These are phyloP conservation scores for Ramaria sp. DNA, from an alignment of 768 basidiomycete genomes.

Conservation along the genomic window DNA sequence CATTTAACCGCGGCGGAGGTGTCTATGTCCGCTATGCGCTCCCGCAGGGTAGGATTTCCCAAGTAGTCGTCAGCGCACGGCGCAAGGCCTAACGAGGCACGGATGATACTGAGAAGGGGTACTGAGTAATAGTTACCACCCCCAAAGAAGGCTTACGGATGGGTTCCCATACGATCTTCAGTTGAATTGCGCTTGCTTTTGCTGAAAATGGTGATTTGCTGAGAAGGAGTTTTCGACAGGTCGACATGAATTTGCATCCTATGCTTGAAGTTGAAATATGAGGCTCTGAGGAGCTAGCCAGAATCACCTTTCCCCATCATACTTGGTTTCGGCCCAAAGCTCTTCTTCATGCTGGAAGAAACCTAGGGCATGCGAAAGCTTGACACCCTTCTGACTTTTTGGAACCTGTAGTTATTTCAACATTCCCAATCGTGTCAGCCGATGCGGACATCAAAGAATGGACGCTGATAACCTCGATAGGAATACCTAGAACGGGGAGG, in stretches of 20 bases:
- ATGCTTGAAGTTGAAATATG: constrained; percentile 12
- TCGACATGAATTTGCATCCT: constrained; percentile 80
- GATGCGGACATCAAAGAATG: not conserved
- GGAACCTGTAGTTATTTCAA: constrained; percentile 42
- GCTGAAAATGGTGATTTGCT: constrained; percentile 69
- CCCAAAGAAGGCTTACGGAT: constrained; percentile 22
- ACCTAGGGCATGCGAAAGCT: constrained; percentile 43
- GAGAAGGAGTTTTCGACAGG: constrained; percentile 23
- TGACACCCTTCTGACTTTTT: constrained; percentile 67
- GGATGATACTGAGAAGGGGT: constrained; percentile 42
- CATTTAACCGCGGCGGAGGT: constrained; percentile 12
- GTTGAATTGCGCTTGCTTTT: constrained; percentile 85
- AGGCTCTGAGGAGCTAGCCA: constrained; percentile 15
- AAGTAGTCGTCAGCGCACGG: constrained; percentile 2
- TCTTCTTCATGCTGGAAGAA: constrained; percentile 28
- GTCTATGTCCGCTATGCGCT: not conserved
- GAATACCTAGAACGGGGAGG: constrained; percentile 41
- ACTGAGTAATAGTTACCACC: not conserved
- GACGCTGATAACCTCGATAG: constrained; percentile 40
- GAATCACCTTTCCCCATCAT: constrained; percentile 68
- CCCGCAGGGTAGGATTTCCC: not conserved
- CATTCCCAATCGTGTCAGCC: not conserved
- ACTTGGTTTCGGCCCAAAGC: constrained; percentile 87
- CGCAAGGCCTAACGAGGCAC: constrained; percentile 42
- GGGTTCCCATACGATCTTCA: constrained; percentile 57